Base-by-base conservation (phyloP, 495 filamentous ascomycete genomes). In the Trichoderma reesei region DNA sequence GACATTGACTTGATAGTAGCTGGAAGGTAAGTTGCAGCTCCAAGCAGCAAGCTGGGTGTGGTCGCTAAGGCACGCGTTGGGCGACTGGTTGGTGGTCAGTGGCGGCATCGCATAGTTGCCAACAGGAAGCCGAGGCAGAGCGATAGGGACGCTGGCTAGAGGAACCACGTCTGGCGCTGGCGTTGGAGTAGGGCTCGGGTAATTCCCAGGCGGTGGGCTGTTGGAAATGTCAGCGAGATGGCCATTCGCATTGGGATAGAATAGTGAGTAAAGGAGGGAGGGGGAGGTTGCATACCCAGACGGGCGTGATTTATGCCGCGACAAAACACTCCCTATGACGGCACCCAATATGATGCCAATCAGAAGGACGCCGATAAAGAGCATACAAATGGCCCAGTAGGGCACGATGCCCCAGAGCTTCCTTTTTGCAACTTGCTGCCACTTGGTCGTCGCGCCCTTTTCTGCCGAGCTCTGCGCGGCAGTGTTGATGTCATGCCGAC, bases 51-150 rank as follows among this genome's bases (percentile, higher is more conserved):
- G 75, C 65, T 88, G 81, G n/a, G 75, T 76, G 3, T 79, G 69
- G 64, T 89, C 78, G 6, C 75, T 75, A 41, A 96, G 76, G 73
- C 92, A 96, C 14, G 83, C 82, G 37, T 83, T 82, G 34, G 85
- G 84, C n/a, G 73, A 74, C 66, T 83, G 80, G 66, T 82, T 81
- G 37, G 83, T 69, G 34, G 74, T 70, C 33, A 81, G 70, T n/a
- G 88, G 81, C 60, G 89, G 82, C 62, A 96, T 72, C 42, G 75
- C 66, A 68, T 75, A 96, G 2, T 74, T 75, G 11, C 92, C 92
- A 4, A 83, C 85, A 3, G 88, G 85, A 5, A 91, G 71, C 36
- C 81, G 37, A 41, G 81, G 77, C 20, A 92, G 72, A 63, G 82
- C 77, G 11, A 83, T 70, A 11, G 88, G 85, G 6, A 83, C 82